These are phyloP conservation scores for Sphagnum magellanicum DNA, from an alignment of 228 moss, liverwort and hornwort species.

Conservation along the genomic window DNA sequence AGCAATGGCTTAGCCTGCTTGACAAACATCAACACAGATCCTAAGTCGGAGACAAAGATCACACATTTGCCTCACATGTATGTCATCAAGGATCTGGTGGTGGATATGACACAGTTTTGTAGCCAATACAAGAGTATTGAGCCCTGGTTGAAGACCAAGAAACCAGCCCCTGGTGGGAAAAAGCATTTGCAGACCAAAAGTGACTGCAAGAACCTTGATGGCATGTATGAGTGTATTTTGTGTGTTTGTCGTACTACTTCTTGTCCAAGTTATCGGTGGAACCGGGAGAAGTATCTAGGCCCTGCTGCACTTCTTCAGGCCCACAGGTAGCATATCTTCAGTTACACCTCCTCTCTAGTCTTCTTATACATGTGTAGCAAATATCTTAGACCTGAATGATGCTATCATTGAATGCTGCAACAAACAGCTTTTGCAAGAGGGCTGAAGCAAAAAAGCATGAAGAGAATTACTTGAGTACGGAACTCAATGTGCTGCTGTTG, in stretches of 20 bases:
- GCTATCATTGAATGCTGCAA: neutral
- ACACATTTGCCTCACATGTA: slow-evolving; percentile 71
- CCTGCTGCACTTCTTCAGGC: slow-evolving; percentile 56
- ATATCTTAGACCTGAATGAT: neutral
- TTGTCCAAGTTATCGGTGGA: slow-evolving; percentile 75
- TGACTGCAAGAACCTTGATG: slow-evolving; percentile 58
- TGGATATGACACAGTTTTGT: slow-evolving; percentile 69
- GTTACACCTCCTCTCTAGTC: no score
- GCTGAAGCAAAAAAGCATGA: neutral
- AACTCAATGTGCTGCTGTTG: slow-evolving; percentile 49
- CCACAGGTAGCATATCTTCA: slow-evolving; percentile 21
- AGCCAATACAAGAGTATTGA: slow-evolving; percentile 69
- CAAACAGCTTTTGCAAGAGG: neutral
- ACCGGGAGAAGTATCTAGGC: slow-evolving; percentile 61
- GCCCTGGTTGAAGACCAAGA: slow-evolving; percentile 66
- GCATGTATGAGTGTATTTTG: slow-evolving; percentile 63
- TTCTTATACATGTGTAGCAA: neutral
- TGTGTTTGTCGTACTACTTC: slow-evolving; percentile 69
- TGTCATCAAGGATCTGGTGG: slow-evolving; percentile 69
- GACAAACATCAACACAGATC: slow-evolving; percentile 22
- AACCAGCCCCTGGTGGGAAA: slow-evolving; percentile 14
- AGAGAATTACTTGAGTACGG: slow-evolving; percentile 50
- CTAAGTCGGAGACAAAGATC: slow-evolving; percentile 32
- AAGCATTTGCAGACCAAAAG: slow-evolving; percentile 43
- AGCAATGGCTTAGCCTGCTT: slow-evolving; percentile 57